Evolutionary conservation across 352 stramenopile species (phyloP).

Genomic region (Pythium diclinum): DNA sequence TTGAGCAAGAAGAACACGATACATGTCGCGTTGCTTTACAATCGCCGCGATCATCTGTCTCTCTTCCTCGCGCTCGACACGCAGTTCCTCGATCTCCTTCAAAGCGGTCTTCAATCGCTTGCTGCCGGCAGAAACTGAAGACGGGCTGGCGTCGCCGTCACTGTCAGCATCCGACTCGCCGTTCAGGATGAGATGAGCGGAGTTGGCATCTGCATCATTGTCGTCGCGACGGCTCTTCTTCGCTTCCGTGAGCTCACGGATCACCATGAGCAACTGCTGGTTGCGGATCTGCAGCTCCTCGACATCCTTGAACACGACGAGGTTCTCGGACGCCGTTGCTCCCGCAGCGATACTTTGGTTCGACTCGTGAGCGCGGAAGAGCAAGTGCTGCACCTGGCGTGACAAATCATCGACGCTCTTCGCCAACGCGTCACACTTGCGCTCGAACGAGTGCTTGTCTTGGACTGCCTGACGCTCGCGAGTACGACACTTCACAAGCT

Average conservation of each 20-base stretch:
- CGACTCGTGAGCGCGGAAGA: slow-evolving; percentile 73
- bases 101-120: slow-evolving; percentile 55
- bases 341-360: slow-evolving; percentile 16
- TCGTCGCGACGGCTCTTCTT: slow-evolving; percentile 27
- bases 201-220: background rate
- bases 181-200: slow-evolving; percentile 48
- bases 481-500: slow-evolving; percentile 67
- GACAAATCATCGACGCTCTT: slow-evolving; percentile 89
- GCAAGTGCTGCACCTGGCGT: slow-evolving; percentile 88
- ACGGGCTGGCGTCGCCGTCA: slow-evolving; percentile 23
- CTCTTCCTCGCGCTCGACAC: slow-evolving; percentile 65
- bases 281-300: slow-evolving; percentile 91
- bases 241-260: slow-evolving; percentile 71
- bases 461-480: slow-evolving; percentile 58
- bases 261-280: slow-evolving; percentile 83
- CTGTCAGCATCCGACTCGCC: slow-evolving; percentile 66
- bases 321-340: slow-evolving; percentile 59
- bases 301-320: slow-evolving; percentile 86
- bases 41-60: slow-evolving; percentile 91
- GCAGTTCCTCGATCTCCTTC: slow-evolving; percentile 81
- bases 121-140: slow-evolving; percentile 27
- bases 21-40: slow-evolving; percentile 96
- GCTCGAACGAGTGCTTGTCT: slow-evolving; percentile 65
- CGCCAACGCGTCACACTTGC: slow-evolving; percentile 68
- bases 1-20: slow-evolving; percentile 89